Evolutionary conservation across 2,329 filamentous ascomycete genomes (phyloP), one percentile per base, ranked within the genome.

Genomic region (Didymella lethalis): DNA sequence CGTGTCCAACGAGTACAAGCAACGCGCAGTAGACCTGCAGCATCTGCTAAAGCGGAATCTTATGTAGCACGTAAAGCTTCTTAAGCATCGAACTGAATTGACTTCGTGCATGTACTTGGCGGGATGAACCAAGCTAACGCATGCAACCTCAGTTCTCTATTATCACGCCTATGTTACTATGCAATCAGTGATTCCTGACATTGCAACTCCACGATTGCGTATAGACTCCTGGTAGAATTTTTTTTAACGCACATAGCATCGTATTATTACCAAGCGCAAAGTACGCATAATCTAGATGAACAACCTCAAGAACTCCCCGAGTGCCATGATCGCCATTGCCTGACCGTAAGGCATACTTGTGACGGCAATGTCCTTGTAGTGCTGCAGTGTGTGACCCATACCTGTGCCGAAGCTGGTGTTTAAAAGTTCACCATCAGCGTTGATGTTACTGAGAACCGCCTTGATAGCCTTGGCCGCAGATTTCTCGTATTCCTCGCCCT

Each of bases 301-400:
- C 31, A 83, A 83, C 47, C 89, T 82, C 75, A 91, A 72, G 66
- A 89, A 90, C 77, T 94, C 91, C 0, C 89, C 90, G 63, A 93
- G 74, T 0, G 89, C 88, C 88, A 93, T 92, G 63, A 93, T 92
- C 0, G 89, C 90, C 90, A 93, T 93, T 0, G 90, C 89, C 75
- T 93, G 91, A 0, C 91, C 91, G 68, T 93, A 93, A 7, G 90
- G 91, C 91, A 93, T 94, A 66, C 88, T 89, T 2, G 91, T 94
- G 61, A 88, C 78, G 1, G 87, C 84, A 57, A 94, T 93, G 63
- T 91, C 85, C 75, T 90, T 89, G 71, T 94, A 93, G 74, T 92
- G 89, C 77, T 93, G 85, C 71, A 93, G 75, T 57, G 84, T 84
- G 64, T 86, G 82, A 0, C 91, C 91, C 90, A 94, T 93, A 0